Evolutionary conservation across 306 rosid species (phyloP).

Genomic region (Medicago arabica): DNA sequence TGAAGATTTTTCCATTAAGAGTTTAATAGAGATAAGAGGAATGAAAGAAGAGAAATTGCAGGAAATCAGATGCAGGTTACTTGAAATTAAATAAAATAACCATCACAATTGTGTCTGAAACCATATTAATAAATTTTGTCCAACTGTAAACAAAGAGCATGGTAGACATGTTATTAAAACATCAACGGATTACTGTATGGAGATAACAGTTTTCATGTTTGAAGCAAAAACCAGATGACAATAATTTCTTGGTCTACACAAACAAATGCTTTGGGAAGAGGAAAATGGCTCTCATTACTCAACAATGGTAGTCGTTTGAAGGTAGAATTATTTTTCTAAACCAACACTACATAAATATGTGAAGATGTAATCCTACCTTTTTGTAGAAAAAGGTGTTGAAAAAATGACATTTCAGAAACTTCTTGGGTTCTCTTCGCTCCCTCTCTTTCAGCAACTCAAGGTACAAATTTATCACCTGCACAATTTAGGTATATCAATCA

Average conservation of each 20-base stretch:
- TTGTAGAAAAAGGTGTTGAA: conserved; percentile 94
- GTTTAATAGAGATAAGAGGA: conserved; percentile 14
- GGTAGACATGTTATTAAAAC: background rate
- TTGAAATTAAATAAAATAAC: conserved; percentile 4
- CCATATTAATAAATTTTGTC: background rate
- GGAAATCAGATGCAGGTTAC: conserved; percentile 8
- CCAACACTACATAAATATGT: conserved; percentile 31
- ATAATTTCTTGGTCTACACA: conserved; percentile 7
- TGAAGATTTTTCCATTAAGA: background rate
- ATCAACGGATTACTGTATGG: conserved; percentile 14
- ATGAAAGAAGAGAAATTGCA: conserved; percentile 2
- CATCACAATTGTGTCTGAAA: conserved; percentile 1
- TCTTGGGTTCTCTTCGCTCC: conserved; percentile 81
- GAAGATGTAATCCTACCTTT: conserved; percentile 61
- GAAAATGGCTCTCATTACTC: conserved; percentile 23
- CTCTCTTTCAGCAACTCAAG: conserved; percentile 96
- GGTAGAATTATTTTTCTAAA: conserved; percentile 9
- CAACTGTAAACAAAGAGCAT: conserved; percentile 9
- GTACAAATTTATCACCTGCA: conserved; percentile 91
- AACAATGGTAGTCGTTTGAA: conserved; percentile 4
- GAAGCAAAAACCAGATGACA: background rate
- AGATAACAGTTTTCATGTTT: background rate
- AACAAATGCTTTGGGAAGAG: conserved; percentile 32
- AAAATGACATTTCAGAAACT: conserved; percentile 90
- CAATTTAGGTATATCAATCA: conserved; percentile 37